Evolutionary conservation across 2,329 filamentous ascomycete species (phyloP), one percentile per base, ranked within the genome.

Genomic region (Aspergillus fructus): DNA sequence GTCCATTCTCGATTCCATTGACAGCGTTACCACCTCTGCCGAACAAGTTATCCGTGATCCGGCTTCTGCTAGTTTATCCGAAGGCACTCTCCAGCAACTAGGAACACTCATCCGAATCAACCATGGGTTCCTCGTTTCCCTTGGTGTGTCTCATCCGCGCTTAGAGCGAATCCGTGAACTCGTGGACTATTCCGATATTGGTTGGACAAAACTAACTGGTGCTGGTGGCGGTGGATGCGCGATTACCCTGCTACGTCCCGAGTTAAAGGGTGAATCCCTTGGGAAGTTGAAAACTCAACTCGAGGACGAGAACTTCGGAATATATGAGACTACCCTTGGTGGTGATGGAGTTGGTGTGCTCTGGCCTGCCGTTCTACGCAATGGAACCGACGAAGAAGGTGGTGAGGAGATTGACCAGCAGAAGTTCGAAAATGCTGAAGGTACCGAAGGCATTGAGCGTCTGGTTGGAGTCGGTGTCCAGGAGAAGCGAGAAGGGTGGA

Each of bases 191-290:
- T 85, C 91, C 56, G 89, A 89, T 41, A 89, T 97, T 55, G 94
- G 94, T 30, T 99, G 93, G 93, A 97, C 94, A 12, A 99, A 99
- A 74, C 83, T 99, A 56, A 99, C 94, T 0, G 94, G 94, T 34
- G 94, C 94, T 1, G 94, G 94, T 21, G 96, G 94, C 12, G 96
- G 94, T 56, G 94, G 94, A 3, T 97, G 96, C 74, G 93, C 93
- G 3, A 97, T 99, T 65, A 96, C 93, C 0, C 79, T 99, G 4
- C 80, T 99, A 49, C 89, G 88, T 62, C 89, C 90, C 0, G 85
- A 84, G 30, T 79, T 83, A 1, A 71, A 84, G 6, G 66, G 71
- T 15, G 78, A 84, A 59, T 83, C 83, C 66, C 75, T 96, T 27
- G 74, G 79, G 23, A 77, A 81, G 9, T 78, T 97, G 15, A 85